Evolutionary conservation across 768 basidiomycete genomes (phyloP).

Genomic region (Pholiota conissans): DNA sequence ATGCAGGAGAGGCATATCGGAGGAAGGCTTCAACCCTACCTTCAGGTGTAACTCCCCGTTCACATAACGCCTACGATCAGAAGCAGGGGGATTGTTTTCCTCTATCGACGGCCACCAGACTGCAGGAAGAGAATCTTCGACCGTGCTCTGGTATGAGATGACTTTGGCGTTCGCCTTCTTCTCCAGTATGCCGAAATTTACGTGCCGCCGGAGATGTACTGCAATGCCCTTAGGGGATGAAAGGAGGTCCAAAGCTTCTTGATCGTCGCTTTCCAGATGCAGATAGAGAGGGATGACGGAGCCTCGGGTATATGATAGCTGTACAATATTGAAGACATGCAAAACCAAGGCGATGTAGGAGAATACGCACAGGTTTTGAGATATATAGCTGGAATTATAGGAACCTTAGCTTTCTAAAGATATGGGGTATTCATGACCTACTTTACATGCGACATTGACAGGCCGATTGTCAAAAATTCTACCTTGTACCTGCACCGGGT

Average conservation of each 20-base stretch:
- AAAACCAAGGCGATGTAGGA: neutral
- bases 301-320: constrained; percentile 42
- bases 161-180: neutral
- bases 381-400: constrained; percentile 31
- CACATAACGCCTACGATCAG: constrained; percentile 19
- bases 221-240: constrained; percentile 28
- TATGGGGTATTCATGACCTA: constrained; percentile 19
- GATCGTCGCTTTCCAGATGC: constrained; percentile 27
- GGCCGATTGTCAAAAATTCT: constrained; percentile 25
- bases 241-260: constrained; percentile 31
- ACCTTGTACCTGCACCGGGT: constrained; percentile 25
- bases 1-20: constrained; percentile 36
- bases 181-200: constrained; percentile 4
- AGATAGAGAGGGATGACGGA: constrained; percentile 35
- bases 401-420: neutral
- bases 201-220: constrained; percentile 22
- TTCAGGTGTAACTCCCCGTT: constrained; percentile 38
- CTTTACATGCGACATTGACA: constrained; percentile 31
- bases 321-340: constrained; percentile 3
- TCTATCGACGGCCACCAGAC: constrained; percentile 18
- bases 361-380: constrained; percentile 34
- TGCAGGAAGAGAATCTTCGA: constrained; percentile 17
- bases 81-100: constrained; percentile 11
- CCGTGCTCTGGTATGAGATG: constrained; percentile 10
- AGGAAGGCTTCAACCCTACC: constrained; percentile 34